These are phyloP conservation scores for Yamadazyma takamatsuzukensis DNA, from an alignment of 805 yeast genomes.

Conservation along the genomic window DNA sequence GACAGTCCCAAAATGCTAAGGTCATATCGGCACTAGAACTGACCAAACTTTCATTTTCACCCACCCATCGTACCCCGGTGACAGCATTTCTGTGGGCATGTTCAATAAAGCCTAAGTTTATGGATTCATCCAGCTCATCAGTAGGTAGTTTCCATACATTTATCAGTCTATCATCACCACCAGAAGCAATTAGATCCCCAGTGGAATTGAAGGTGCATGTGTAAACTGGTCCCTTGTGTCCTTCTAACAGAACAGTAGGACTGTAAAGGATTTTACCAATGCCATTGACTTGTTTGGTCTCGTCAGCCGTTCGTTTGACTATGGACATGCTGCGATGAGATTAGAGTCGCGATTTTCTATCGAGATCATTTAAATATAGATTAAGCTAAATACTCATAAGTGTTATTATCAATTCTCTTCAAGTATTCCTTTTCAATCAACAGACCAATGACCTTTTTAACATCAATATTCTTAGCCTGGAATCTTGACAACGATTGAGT, in stretches of 20 bases:
- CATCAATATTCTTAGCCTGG: constrained; percentile 79
- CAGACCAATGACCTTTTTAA: constrained; percentile 80
- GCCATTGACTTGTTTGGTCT: constrained; percentile 1
- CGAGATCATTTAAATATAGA: not conserved
- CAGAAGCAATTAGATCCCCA: constrained; percentile 57
- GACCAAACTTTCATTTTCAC: constrained; percentile 36
- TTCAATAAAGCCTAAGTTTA: constrained; percentile 43
- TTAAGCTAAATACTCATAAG: constrained; percentile 79
- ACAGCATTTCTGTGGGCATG: constrained; percentile 70
- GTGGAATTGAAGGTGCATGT: constrained; percentile 47
- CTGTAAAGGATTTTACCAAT: constrained; percentile 17
- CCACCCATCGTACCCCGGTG: constrained; percentile 54
- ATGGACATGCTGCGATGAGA: too few species aligned
- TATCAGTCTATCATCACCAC: constrained; percentile 55
- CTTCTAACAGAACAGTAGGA: constrained; percentile 35
- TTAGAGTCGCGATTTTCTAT: not conserved
- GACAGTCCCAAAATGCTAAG: constrained; percentile 59
- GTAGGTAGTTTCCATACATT: constrained; percentile 43
- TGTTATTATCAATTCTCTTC: constrained; percentile 68
- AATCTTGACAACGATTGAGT: constrained; percentile 81
- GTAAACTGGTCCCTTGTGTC: constrained; percentile 51
- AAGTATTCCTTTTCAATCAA: constrained; percentile 85
- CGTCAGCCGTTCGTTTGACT: constrained; percentile 1
- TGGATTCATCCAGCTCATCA: constrained; percentile 16
- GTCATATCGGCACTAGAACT: constrained; percentile 62